Evolutionary conservation across 306 rosid genomes (phyloP).

Genomic region (Acacia crassicarpa): DNA sequence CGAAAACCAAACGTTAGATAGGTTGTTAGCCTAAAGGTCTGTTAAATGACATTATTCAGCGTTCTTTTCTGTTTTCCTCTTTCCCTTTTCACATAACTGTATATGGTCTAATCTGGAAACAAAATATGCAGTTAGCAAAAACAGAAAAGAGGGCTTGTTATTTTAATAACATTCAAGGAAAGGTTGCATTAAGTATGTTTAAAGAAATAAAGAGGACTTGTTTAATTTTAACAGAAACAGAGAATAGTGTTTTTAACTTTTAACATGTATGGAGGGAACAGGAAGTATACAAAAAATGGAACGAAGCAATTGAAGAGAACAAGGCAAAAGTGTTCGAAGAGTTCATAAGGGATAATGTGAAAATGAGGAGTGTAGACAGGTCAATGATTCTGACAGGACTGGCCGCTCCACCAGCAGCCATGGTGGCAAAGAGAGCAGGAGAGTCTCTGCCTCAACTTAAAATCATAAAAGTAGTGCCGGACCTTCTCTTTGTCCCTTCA

Average conservation of each 20-base stretch:
- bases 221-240: too few species aligned
- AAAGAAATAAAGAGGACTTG: too few species aligned
- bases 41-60: too few species aligned
- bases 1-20: too few species aligned
- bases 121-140: background rate
- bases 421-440: constrained; percentile 57
- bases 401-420: constrained; percentile 67
- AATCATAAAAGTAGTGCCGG: constrained; percentile 57
- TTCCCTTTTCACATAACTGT: too few species aligned
- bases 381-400: constrained; percentile 54
- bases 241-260: too few species aligned
- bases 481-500: constrained; percentile 64
- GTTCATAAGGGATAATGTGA: constrained; percentile 43
- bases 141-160: background rate
- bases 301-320: background rate
- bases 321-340: background rate
- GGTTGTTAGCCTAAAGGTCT: too few species aligned
- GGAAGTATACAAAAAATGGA: constrained; percentile 31
- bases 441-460: constrained; percentile 46
- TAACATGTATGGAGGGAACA: constrained; percentile 17
- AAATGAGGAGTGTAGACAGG: constrained; percentile 39
- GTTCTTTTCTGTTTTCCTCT: too few species aligned
- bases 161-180: background rate
- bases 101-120: background rate
- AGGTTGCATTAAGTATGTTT: background rate